Conservation (phyloP, 441 rosid species). For the Populus hybrid region DNA sequence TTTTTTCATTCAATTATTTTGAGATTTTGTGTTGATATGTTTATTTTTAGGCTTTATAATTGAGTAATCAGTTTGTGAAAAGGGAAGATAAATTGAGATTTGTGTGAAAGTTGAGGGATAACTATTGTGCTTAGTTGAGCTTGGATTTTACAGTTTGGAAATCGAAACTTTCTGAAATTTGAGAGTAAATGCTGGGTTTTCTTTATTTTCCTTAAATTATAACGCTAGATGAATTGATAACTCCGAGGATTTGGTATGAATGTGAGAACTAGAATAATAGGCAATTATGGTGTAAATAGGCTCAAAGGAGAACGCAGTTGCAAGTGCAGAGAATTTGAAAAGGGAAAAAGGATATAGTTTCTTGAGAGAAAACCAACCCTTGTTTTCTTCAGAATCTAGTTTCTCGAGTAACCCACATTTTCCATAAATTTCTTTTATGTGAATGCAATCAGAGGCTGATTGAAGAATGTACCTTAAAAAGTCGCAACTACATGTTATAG, state of each 20-base stretch:
- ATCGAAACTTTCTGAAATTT: not conserved
- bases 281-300: not conserved
- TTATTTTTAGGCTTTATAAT: too few relatives aligned
- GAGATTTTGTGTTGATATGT: too few relatives aligned
- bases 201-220: not conserved
- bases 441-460: not conserved
- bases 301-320: not conserved
- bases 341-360: not conserved
- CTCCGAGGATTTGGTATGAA: not conserved
- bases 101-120: not conserved
- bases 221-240: not conserved
- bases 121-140: not conserved
- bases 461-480: not conserved
- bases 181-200: constrained; percentile 2
- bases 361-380: not conserved
- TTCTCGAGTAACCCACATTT: not conserved
- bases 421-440: not conserved
- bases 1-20: too few relatives aligned
- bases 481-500: not conserved
- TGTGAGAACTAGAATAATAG: not conserved
- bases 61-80: too few relatives aligned
- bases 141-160: not conserved
- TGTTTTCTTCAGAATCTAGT: not conserved
- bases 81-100: not conserved
- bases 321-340: not conserved